A percentile compares a stretch with the other conserved stretches of the same genome.
Conservation (phyloP, 1,284 basidiomycete genomes). For the Neolentinus lepideus region DNA sequence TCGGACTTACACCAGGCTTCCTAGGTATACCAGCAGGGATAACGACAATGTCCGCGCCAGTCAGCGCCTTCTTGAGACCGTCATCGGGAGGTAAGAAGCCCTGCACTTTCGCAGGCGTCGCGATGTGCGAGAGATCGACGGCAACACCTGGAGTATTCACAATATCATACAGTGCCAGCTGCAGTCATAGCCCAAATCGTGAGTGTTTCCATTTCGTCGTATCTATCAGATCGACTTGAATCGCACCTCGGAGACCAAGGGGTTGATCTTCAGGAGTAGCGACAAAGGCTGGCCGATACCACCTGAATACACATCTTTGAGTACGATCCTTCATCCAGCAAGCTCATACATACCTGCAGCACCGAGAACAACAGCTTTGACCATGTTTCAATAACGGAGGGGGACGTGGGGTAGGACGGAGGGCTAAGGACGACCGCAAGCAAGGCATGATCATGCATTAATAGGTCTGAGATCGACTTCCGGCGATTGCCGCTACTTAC, state of each 20-base stretch:
- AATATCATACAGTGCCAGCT: slow-evolving; percentile 93
- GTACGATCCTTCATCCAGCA: background rate
- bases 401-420: slow-evolving; percentile 8
- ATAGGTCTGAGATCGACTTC: background rate
- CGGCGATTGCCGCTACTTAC: background rate
- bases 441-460: background rate
- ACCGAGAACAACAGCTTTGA: slow-evolving; percentile 91
- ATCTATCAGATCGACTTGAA: background rate
- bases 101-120: slow-evolving; percentile 71
- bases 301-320: slow-evolving; percentile 32
- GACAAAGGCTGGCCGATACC: slow-evolving; percentile 93
- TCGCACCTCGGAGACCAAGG: slow-evolving; percentile 68
- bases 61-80: slow-evolving; percentile 79
- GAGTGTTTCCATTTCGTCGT: background rate
- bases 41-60: slow-evolving; percentile 84
- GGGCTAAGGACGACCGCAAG: background rate
- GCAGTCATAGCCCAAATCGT: background rate
- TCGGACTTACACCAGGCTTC: slow-evolving; percentile 77
- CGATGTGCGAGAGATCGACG: slow-evolving; percentile 88
- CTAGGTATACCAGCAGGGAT: slow-evolving; percentile 98
- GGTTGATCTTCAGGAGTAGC: slow-evolving; percentile 83
- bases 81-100: slow-evolving; percentile 71
- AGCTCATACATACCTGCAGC: slow-evolving; percentile 60
- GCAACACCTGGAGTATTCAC: slow-evolving; percentile 95
- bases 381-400: slow-evolving; percentile 42